Evolutionary conservation across 2,329 filamentous ascomycete genomes (phyloP), one percentile per base, ranked within the genome.

Genomic region (Aspergillus fumigatus): DNA sequence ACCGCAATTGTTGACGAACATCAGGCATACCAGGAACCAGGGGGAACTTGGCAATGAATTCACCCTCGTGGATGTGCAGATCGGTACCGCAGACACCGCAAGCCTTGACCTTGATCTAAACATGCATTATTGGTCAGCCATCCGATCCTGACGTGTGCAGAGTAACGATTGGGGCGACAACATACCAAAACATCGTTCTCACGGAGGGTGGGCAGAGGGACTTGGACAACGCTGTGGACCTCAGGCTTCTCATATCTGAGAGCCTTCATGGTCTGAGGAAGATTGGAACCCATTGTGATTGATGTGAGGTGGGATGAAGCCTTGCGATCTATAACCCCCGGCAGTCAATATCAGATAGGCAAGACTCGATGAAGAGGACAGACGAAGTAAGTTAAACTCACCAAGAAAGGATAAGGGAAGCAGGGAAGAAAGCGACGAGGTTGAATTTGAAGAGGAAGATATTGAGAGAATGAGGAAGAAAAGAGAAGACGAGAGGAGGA

Each of bases 11-110:
- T 38, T 32, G 32, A n/a, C 45, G 35, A 38, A 17, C 64, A 52
- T 47, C 21, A 26, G 45, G 59, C 53, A 51, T 59, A 64, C 62
- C 78, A 57, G 85, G 85, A 64, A 88, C 85, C 56, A 88, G 75
- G 52, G 85, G 85, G 68, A 88, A 88, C 75, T 80, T 79, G 66
- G 79, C 78, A 65, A 81, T 75, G 64, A 89, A 89, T 74, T 88
- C 85, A 66, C 86, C 87, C 70, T 88, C 83, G 67, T 88, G 85
- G 56, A 76, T 73, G 53, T 71, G 74, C 69, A 75, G 67, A 73
- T 81, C 81, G 61, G 81, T 83, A 62, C 82, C 81, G 63, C 84
- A 86, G 59, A 86, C 83, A 76, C 84, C 84, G 63, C 83, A 86
- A 54, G 83, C 85, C 74, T 87, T 87, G 67, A 88, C 85, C 74